Evolutionary conservation across 2,329 filamentous ascomycete species (phyloP), one percentile per base, ranked within the genome.

Genomic region (Rutstroemia sp.): DNA sequence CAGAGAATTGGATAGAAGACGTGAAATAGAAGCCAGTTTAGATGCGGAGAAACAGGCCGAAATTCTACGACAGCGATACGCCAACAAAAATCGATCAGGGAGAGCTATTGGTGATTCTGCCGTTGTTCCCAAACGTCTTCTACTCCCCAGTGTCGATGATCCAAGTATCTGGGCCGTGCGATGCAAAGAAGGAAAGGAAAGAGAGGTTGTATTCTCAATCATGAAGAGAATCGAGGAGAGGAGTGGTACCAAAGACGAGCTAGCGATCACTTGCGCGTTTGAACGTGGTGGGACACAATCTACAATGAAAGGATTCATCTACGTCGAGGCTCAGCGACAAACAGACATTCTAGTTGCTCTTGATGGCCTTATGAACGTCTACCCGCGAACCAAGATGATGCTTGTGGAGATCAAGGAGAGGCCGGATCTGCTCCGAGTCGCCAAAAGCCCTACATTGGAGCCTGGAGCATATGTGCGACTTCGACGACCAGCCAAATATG

Each of bases 341-440:
- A 88, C 88, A 47, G 91, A 96, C 72, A 90, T 97, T 63, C 77
- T 92, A 67, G 79, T 85, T 52, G 89, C 90, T 7, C 77, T 96
- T 44, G 89, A 96, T 60, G 88, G 86, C 44, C 82, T 99, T 67
- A 82, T 90, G 59, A 91, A 96, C 68, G 88, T 95, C 39, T 99
- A 96, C 70, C 89, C 92, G 54, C 85, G 90, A 56, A 87, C 83
- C 27, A 94, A 91, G 72, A 86, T 94, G 74, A 82, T 92, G 46
- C 77, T 97, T 52, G 90, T 99, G 44, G 90, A 94, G 49, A 91
- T 97, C 67, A 95, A 95, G 71, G 94, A 99, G 72, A 96, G 96
- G 86, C 92, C 94, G 1, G 94, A 97, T 72, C 80, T 99, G n/a
- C 79, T 99, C 18, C 85, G 91, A 52, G 90, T 95, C 27, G 86